A percentile compares a stretch with the other conserved stretches of the same genome.
Evolutionary conservation across 352 stramenopile species (phyloP).

Genomic region (Globisporangium splendens): DNA sequence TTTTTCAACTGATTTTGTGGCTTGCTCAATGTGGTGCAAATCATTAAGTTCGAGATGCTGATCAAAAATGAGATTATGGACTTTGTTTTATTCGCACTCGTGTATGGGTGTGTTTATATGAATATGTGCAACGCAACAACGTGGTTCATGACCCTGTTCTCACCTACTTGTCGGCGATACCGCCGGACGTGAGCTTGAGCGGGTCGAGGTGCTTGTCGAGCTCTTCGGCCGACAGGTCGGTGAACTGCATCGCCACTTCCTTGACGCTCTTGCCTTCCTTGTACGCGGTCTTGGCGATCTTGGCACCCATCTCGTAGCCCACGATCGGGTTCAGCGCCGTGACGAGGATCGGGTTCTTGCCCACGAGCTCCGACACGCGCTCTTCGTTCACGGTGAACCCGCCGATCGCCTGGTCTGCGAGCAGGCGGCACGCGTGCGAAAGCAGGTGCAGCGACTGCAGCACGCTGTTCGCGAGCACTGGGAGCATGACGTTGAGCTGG

Average conservation of each 20-base stretch:
- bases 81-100: too few relatives aligned
- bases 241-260: constrained; percentile 43
- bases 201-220: constrained; percentile 55
- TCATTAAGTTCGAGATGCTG: too few relatives aligned
- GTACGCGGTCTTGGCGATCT: constrained; percentile 60
- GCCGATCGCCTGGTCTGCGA: constrained; percentile 42
- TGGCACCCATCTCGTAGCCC: constrained; percentile 49
- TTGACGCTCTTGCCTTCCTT: constrained; percentile 49
- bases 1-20: too few relatives aligned
- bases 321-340: constrained; percentile 57
- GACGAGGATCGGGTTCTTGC: constrained; percentile 54
- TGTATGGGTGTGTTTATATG: too few relatives aligned
- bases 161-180: constrained; percentile 33
- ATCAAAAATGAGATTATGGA: too few relatives aligned
- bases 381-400: constrained; percentile 42
- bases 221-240: constrained; percentile 36
- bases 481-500: constrained; percentile 64
- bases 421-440: constrained; percentile 29
- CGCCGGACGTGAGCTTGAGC: constrained; percentile 37
- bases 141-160: not conserved
- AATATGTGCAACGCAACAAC: not conserved
- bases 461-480: constrained; percentile 46
- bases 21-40: too few relatives aligned
- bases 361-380: constrained; percentile 42
- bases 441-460: constrained; percentile 45